Conservation (phyloP, 1,139 yeast genomes). For the Taphrina confusa region DNA sequence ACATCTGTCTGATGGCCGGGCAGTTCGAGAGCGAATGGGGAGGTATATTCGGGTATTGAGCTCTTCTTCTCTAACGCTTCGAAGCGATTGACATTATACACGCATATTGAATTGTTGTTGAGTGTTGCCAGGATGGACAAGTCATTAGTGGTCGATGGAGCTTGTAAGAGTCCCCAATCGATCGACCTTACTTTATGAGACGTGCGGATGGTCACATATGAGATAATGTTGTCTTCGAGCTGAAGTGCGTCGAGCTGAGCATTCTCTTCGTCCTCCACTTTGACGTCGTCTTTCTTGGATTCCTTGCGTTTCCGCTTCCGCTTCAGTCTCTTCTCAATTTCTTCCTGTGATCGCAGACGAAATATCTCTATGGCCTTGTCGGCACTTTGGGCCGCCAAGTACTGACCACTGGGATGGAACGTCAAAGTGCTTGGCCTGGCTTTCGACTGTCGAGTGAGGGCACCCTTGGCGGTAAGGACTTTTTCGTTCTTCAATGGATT, state of each 20-base stretch:
- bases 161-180: conserved; percentile 44
- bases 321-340: conserved; percentile 72
- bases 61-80: conserved; percentile 51
- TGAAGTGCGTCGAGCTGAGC: conserved; percentile 54
- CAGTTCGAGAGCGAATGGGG: conserved; percentile 63
- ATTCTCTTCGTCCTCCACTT: conserved; percentile 59
- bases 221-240: conserved; percentile 44
- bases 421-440: conserved; percentile 67
- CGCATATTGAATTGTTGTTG: conserved; percentile 73
- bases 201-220: conserved; percentile 45
- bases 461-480: conserved; percentile 64
- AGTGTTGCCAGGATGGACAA: conserved; percentile 66
- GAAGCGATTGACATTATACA: conserved; percentile 59
- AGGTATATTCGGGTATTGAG: conserved; percentile 55
- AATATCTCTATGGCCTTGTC: conserved; percentile 82
- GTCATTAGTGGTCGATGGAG: conserved; percentile 43
- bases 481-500: conserved; percentile 45
- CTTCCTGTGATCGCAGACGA: conserved; percentile 74
- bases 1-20: conserved; percentile 90
- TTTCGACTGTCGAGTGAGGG: conserved; percentile 74
- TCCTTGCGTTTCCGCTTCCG: conserved; percentile 76
- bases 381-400: conserved; percentile 70
- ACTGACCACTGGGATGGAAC: conserved; percentile 53
- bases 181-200: conserved; percentile 46
- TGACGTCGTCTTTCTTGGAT: conserved; percentile 56